Percentiles rank a stretch among this genome's conserved stretches.
Conservation (phyloP, 495 filamentous ascomycete genomes). For the Penicillium diatomitis region DNA sequence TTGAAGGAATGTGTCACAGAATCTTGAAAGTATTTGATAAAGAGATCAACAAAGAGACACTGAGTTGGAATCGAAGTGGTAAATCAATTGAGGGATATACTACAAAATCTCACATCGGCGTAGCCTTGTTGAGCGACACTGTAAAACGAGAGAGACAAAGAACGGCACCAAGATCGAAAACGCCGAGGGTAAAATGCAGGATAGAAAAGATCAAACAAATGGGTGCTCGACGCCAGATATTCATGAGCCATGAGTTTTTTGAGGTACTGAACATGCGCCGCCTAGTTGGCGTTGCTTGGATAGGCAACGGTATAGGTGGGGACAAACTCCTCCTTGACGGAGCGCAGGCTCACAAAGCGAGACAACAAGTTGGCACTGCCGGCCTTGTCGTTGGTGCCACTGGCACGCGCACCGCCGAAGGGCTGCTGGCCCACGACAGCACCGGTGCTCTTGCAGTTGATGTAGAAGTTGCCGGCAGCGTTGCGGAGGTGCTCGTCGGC, state of each 20-base stretch:
- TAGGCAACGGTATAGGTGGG: slow-evolving; percentile 61
- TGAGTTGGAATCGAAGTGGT: slow-evolving; percentile 1
- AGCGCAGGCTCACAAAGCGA: slow-evolving; percentile 73
- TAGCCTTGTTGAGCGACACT: no score
- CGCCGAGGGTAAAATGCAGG: slow-evolving; percentile 18
- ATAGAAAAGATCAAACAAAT: background rate
- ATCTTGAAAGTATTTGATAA: background rate
- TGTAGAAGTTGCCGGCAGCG: slow-evolving; percentile 80
- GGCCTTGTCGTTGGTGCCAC: slow-evolving; percentile 89
- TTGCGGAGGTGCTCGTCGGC: slow-evolving; percentile 70
- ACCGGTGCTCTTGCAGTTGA: slow-evolving; percentile 89
- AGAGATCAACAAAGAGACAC: background rate
- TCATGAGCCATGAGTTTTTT: slow-evolving; percentile 16
- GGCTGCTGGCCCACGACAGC: slow-evolving; percentile 90
- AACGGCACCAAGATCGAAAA: slow-evolving; percentile 1
- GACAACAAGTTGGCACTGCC: slow-evolving; percentile 66
- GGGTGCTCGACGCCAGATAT: slow-evolving; percentile 8
- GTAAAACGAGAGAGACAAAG: no score
- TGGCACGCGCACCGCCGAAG: slow-evolving; percentile 78
- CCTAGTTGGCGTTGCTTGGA: slow-evolving; percentile 58
- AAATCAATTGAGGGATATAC: no score
- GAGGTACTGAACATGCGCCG: background rate
- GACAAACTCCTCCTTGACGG: slow-evolving; percentile 85
- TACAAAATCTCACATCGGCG: no score
- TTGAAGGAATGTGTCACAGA: slow-evolving; percentile 35